Conservation (phyloP, 805 yeast genomes). For the Candida oleophila region DNA sequence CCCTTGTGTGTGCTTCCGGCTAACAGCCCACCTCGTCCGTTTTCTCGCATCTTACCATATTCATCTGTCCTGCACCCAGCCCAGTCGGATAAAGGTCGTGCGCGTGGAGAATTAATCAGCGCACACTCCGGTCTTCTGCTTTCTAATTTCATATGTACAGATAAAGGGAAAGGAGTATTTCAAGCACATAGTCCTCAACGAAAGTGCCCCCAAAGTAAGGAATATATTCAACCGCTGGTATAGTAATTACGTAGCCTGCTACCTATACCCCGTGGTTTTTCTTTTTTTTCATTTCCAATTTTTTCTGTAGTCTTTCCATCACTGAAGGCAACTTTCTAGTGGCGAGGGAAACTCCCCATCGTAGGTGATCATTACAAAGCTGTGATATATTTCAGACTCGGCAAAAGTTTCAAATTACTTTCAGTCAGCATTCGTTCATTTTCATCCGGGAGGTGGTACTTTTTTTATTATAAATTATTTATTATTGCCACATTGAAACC, state of each 20-base stretch:
- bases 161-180: conserved; percentile 2
- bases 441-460: not conserved
- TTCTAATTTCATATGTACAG: conserved; percentile 4
- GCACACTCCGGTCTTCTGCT: conserved; percentile 3
- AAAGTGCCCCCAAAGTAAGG: too few species aligned
- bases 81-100: not conserved
- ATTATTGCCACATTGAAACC: too few species aligned
- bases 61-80: not conserved
- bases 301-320: not conserved
- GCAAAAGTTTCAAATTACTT: not conserved
- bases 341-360: not conserved
- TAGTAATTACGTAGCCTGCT: too few species aligned
- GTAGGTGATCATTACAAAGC: not conserved
- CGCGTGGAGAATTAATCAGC: conserved; percentile 1
- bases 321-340: not conserved
- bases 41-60: too few species aligned
- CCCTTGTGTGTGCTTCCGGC: too few species aligned
- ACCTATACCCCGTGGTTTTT: too few species aligned
- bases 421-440: not conserved
- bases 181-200: not conserved
- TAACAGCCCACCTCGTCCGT: too few species aligned
- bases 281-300: not conserved
- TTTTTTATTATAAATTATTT: too few species aligned
- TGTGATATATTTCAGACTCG: not conserved
- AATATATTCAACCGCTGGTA: not conserved